Base-by-base conservation (phyloP, 108 stramenopile genomes). In the Aureococcus anophagefferens region DNA sequence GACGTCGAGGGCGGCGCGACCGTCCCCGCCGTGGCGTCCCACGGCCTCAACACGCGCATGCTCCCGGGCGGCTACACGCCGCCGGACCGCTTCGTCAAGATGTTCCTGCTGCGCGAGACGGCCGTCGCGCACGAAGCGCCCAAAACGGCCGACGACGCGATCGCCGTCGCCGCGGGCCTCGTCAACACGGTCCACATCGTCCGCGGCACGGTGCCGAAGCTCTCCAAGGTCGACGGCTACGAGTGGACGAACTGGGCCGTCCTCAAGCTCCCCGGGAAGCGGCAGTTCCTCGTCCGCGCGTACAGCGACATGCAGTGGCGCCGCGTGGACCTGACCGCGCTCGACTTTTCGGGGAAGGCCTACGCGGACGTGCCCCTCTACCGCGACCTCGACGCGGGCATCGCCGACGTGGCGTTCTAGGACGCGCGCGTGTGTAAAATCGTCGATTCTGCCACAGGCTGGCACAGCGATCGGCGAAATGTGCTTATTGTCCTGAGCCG, bases 191-290 rank as follows among this genome's bases (percentile, higher is more conserved):
- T 74, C 5, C 28, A 68, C 63, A 68, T 74, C 30, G 33, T 45
- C 15, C 29, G 33, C 5, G 74, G 74, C 30, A 46, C 40, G 3
- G 62, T 64, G 29, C 31, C 74, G 25, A 45, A 36, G 66, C 31
- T 45, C 32, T 30, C 66, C 0, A n/a, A 30, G 0, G 33, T 32
- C 3, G 63, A 73, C 18, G 44, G 32, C 4, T 32, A 25, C 32
- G 72, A 73, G 28, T 44, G 66, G 30, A 73, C 72, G 45, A 65
- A 73, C 30, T 73, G 72, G 72, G 66, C 66, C 40, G 21, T 64
- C 13, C 30, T 73, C 30, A 73, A 73, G 40, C 9, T 66, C 33
- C 72, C 72, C 18, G 17, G 32, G 45, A 28, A 46, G 33, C 37
- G 45, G 5, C 65, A 25, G 35, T 66, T 65, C 15, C 17, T 66